Evolutionary conservation across 2,329 filamentous ascomycete species (phyloP).

Genomic region (Fusarium anthophilum): DNA sequence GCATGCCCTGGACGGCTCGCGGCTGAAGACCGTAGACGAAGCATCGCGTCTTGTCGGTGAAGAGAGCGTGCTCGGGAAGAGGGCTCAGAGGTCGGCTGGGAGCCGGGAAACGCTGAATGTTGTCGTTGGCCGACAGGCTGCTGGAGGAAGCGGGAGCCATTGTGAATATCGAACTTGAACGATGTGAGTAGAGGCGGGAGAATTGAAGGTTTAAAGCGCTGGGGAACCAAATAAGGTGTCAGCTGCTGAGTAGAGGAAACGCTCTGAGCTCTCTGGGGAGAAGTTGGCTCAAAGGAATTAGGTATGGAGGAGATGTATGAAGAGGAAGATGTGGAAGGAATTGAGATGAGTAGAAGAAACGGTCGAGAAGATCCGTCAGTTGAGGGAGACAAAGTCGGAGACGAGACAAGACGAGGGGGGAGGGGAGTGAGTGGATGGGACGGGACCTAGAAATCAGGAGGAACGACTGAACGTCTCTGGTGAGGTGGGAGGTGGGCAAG

Average conservation of each 20-base stretch:
- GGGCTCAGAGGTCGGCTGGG: slow-evolving; percentile 94
- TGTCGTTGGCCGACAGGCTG: slow-evolving; percentile 88
- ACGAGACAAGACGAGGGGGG: slow-evolving; percentile 20
- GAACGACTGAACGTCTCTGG: slow-evolving; percentile 29
- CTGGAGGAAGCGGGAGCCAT: slow-evolving; percentile 67
- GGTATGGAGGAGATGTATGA: slow-evolving; percentile 39
- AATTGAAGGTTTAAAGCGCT: slow-evolving; percentile 29
- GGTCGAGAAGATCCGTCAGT: slow-evolving; percentile 39
- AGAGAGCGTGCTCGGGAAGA: slow-evolving; percentile 86
- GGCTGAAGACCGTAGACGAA: slow-evolving; percentile 99
- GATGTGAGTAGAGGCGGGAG: slow-evolving; percentile 29
- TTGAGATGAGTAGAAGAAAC: slow-evolving; percentile 35
- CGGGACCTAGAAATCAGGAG: slow-evolving; percentile 44
- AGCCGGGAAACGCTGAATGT: slow-evolving; percentile 95
- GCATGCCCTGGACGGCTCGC: slow-evolving; percentile 89
- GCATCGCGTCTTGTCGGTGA: slow-evolving; percentile 99
- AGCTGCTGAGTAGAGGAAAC: slow-evolving; percentile 35
- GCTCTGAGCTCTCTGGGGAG: slow-evolving; percentile 40
- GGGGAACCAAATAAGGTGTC: slow-evolving; percentile 35
- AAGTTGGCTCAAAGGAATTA: slow-evolving; percentile 43
- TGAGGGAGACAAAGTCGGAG: slow-evolving; percentile 37
- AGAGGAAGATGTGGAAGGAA: slow-evolving; percentile 26
- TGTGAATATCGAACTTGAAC: slow-evolving; percentile 41
- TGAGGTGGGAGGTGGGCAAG: slow-evolving; percentile 41
- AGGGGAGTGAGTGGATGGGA: slow-evolving; percentile 15